These are phyloP conservation scores for Plasmodium gaboni DNA, from an alignment of 169 alveolate genomes.

Conservation along the genomic window DNA sequence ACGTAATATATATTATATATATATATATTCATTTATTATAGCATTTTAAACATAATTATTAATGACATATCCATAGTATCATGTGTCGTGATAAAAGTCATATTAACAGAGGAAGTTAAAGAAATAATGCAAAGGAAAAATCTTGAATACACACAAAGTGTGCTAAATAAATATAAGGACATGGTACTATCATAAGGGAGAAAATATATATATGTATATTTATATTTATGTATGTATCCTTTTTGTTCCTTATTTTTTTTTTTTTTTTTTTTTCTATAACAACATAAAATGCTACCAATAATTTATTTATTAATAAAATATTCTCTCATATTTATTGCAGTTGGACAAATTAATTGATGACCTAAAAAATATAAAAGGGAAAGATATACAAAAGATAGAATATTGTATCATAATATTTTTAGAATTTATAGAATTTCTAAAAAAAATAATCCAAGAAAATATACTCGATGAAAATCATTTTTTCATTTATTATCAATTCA, in stretches of 20 bases:
- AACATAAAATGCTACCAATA: neutral
- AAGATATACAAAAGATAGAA: constrained; percentile 39
- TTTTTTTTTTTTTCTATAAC: neutral
- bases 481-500: constrained; percentile 52
- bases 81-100: constrained; percentile 36
- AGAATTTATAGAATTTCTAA: constrained; percentile 46
- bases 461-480: constrained; percentile 58
- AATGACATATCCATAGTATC: constrained; percentile 60
- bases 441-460: constrained; percentile 62
- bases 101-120: constrained; percentile 55
- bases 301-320: neutral
- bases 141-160: constrained; percentile 23
- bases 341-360: constrained; percentile 36
- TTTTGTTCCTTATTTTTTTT: neutral
- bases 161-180: constrained; percentile 18
- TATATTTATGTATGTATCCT: neutral
- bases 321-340: constrained; percentile 16
- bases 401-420: constrained; percentile 51
- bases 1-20: neutral
- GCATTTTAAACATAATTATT: constrained; percentile 44
- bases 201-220: neutral
- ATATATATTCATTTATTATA: constrained; percentile 9
- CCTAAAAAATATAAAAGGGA: constrained; percentile 42
- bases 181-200: constrained; percentile 14
- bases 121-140: constrained; percentile 22